These are phyloP conservation scores for Taphrina pruni DNA, from an alignment of 1,139 yeast genomes.

Conservation along the genomic window DNA sequence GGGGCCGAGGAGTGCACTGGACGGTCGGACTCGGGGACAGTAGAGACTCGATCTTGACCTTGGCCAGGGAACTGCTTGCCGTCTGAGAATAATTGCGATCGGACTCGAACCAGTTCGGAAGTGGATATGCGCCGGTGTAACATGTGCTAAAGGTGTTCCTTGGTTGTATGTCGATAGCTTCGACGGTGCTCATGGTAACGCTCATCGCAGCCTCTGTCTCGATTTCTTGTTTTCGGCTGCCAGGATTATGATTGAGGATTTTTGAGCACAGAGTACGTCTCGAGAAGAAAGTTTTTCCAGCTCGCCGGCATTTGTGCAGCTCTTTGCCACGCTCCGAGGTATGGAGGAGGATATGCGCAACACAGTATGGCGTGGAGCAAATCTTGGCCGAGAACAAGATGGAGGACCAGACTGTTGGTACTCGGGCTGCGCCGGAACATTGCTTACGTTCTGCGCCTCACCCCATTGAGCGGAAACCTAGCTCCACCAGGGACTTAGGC, in stretches of 20 bases:
- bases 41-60: constrained; percentile 7
- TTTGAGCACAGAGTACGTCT: too few relatives aligned
- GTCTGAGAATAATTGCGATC: background rate
- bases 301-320: background rate
- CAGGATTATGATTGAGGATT: too few relatives aligned
- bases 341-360: background rate
- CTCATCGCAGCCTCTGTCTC: background rate
- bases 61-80: background rate
- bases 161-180: constrained; percentile 1
- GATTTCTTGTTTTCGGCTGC: too few relatives aligned
- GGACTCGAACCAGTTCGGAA: background rate
- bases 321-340: background rate
- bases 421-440: constrained; percentile 5
- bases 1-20: background rate
- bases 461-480: background rate
- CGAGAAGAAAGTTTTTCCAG: too few relatives aligned
- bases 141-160: background rate
- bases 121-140: background rate
- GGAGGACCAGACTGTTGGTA: background rate
- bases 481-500: background rate
- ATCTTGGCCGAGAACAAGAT: constrained; percentile 5
- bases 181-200: background rate
- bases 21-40: constrained; percentile 10
- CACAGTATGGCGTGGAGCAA: background rate
- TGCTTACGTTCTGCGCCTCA: constrained; percentile 8